Base-by-base conservation (phyloP, 192 early-diverging fungal species). In the Mortierella hygrophila region DNA sequence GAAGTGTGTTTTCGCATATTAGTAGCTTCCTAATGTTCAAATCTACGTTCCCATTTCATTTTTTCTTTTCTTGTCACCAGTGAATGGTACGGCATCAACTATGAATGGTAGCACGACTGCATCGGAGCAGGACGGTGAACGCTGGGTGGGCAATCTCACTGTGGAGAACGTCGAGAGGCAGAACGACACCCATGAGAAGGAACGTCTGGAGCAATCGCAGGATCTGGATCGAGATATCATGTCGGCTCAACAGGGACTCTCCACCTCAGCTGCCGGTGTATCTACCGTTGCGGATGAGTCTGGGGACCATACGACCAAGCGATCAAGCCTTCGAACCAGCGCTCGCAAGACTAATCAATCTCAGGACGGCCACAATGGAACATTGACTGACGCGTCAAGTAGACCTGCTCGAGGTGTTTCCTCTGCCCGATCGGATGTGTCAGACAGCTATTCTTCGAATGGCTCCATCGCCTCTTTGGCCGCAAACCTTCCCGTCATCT, bases 161-260 rank as follows among this genome's bases (percentile, higher is more conserved):
- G 37, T 76, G 18, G 70, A 68, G 11, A 82, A 76, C 38, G 72
- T 82, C n/a, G 68, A 82, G 60, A 70, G 55, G 74, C 74, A 72
- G 32, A 82, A 72, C 52, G 63, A 55, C 35, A 54, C 81, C 32
- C 74, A 82, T 26, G 81, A 72, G 20, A 44, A 76, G 26, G 74
- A 76, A 18, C 75, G 76, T 9, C 55, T 35, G 21, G 65, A 69
- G 47, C 49, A 38, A 38, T 55, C 57, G 32, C 37, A 55, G 23
- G 41, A 72, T 41, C 41, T 6, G 41, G 44, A 72, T 46, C 23
- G 15, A 29, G n/a, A 41, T 18, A 15, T n/a, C 71, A 49, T 23
- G 0, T 41, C 21, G 13, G n/a, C 44, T 46, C 26, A 46, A 10
- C 41, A 72, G 44, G 44, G 52, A 29, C 38, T 44, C 42, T 20